A percentile compares a stretch with the other conserved stretches of the same genome.
phyloP scores from a whole-genome alignment of 108 stramenopile genomes.

The Skeletonema tropicum region DNA sequence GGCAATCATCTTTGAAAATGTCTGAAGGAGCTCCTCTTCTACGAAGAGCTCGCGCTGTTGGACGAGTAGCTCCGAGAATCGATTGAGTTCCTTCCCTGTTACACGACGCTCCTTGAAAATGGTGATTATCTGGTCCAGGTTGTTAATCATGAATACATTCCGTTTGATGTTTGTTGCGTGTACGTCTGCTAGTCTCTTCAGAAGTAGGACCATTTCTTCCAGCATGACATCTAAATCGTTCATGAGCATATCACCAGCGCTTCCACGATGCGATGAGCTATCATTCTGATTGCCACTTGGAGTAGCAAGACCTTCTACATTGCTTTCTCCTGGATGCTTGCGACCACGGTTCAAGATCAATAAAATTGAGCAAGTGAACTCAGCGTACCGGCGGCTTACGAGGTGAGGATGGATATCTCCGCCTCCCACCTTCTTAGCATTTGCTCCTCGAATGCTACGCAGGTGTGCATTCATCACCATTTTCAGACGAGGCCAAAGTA shows the following conservation, averaged over 20 bases:
- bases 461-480: slow-evolving; percentile 93
- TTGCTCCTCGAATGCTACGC: slow-evolving; percentile 84
- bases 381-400: slow-evolving; percentile 94
- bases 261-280: slow-evolving; percentile 33
- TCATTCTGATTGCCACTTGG: slow-evolving; percentile 18
- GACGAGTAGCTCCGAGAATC: slow-evolving; percentile 88
- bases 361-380: slow-evolving; percentile 91
- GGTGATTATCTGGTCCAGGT: slow-evolving; percentile 91
- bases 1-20: slow-evolving; percentile 94
- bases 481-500: slow-evolving; percentile 97
- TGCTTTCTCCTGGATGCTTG: slow-evolving; percentile 30
- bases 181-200: slow-evolving; percentile 86
- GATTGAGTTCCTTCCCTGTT: slow-evolving; percentile 90
- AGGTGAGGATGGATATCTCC: slow-evolving; percentile 96
- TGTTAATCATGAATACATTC: slow-evolving; percentile 96
- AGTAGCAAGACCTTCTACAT: slow-evolving; percentile 11
- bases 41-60: slow-evolving; percentile 95
- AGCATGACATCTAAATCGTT: slow-evolving; percentile 76
- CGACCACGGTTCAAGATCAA: slow-evolving; percentile 84
- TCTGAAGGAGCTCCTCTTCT: slow-evolving; percentile 91
- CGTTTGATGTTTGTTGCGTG: slow-evolving; percentile 85
- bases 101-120: slow-evolving; percentile 94
- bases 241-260: slow-evolving; percentile 86
- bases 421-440: slow-evolving; percentile 84
- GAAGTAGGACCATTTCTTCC: slow-evolving; percentile 73